Evolutionary conservation across 73 alveolate genomes (phyloP).

Genomic region (Stentor coeruleus): DNA sequence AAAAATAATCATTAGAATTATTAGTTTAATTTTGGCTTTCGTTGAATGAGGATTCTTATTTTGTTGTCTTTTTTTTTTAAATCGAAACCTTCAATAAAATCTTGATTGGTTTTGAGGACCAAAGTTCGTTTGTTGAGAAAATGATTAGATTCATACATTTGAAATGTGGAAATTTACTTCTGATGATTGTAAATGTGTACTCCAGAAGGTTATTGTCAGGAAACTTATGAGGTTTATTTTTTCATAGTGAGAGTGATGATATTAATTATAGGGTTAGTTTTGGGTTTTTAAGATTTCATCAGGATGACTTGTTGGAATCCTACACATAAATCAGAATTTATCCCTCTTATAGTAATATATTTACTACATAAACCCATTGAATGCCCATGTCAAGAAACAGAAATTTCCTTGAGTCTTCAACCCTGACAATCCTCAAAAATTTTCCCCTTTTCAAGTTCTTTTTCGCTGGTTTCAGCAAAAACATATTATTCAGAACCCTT

Average conservation of each 20-base stretch:
- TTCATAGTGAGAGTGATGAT: neutral
- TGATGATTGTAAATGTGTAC: neutral
- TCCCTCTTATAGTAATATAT: neutral
- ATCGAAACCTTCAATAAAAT: neutral
- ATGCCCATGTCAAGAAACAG: neutral
- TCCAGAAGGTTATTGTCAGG: neutral
- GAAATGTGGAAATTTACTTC: neutral
- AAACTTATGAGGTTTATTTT: neutral
- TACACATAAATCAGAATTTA: neutral
- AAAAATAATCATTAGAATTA: no score
- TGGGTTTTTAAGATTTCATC: no score
- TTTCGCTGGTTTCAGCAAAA: neutral
- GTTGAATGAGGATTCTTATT: neutral
- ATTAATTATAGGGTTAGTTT: neutral
- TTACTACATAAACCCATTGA: conserved; percentile 6
- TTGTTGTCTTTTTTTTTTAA: neutral
- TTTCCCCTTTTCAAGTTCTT: neutral
- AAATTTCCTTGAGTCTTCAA: neutral
- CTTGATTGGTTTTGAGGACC: neutral
- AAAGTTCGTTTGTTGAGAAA: neutral
- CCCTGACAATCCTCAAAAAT: neutral
- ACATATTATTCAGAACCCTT: neutral
- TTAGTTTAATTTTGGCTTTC: neutral
- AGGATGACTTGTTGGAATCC: no score
- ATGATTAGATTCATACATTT: neutral